Percentiles rank a stretch among this genome's conserved stretches.
These are phyloP conservation scores for Microsporum canis DNA, from an alignment of 2,329 filamentous ascomycete genomes.

Conservation along the genomic window DNA sequence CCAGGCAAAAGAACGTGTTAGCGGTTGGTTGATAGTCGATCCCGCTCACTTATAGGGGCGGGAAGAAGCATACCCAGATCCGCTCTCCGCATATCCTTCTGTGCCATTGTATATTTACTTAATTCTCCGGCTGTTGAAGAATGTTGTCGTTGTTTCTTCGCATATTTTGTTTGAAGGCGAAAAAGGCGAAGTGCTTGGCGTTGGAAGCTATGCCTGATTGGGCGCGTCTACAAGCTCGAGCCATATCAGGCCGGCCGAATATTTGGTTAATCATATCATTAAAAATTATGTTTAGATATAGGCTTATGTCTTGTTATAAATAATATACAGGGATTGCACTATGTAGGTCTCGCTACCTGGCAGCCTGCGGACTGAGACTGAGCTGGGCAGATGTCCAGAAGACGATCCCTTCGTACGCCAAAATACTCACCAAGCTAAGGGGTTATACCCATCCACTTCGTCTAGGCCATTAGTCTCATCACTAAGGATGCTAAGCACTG, in stretches of 20 bases:
- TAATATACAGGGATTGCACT: too few relatives aligned
- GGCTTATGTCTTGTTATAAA: too few relatives aligned
- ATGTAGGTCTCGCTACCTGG: too few relatives aligned
- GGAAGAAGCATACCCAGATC: conserved; percentile 53
- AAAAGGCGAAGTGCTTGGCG: background rate
- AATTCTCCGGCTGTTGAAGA: background rate
- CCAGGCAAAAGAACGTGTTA: background rate
- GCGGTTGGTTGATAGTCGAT: background rate
- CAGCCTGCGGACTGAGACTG: too few relatives aligned
- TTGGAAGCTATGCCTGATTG: background rate
- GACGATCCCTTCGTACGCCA: too few relatives aligned
- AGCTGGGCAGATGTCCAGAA: too few relatives aligned
- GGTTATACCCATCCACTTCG: background rate
- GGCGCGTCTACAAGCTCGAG: background rate
- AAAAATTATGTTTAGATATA: too few relatives aligned
- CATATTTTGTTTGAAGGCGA: background rate
- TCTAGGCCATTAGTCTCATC: conserved; percentile 7
- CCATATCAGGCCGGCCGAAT: background rate
- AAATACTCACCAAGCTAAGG: background rate
- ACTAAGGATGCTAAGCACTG: conserved; percentile 29
- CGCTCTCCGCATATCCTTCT: conserved; percentile 63
- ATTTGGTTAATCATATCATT: background rate
- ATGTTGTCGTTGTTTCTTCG: background rate
- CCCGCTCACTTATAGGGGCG: background rate
- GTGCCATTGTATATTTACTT: conserved; percentile 40